These are phyloP conservation scores for Tulasnella sp. DNA, from an alignment of 768 basidiomycete species.

Conservation along the genomic window DNA sequence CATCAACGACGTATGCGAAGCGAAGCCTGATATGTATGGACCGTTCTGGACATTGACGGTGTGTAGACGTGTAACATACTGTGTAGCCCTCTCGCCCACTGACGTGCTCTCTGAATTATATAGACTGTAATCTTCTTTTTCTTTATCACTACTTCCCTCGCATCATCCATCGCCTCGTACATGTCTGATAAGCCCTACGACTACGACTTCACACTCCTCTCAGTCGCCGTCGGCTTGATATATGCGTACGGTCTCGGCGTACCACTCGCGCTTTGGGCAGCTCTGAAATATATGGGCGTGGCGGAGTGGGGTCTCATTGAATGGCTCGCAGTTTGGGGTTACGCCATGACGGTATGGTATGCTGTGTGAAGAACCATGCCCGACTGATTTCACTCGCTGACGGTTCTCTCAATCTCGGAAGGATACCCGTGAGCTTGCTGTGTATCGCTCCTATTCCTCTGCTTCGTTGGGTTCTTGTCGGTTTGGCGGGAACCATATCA, in stretches of 20 bases:
- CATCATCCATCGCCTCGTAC: constrained; percentile 78
- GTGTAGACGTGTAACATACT: background rate
- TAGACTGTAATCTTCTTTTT: constrained; percentile 79
- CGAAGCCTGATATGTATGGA: constrained; percentile 67
- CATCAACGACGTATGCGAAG: constrained; percentile 32
- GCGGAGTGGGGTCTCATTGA: constrained; percentile 86
- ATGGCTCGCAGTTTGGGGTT: constrained; percentile 33
- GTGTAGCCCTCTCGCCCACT: background rate
- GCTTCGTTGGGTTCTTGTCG: constrained; percentile 70
- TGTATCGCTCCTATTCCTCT: constrained; percentile 79
- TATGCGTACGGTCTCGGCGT: constrained; percentile 80
- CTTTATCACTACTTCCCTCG: constrained; percentile 88
- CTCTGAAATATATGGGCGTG: constrained; percentile 73
- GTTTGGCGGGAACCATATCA: constrained; percentile 61
- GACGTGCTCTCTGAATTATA: background rate
- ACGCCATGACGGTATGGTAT: constrained; percentile 27
- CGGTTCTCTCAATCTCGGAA: constrained; percentile 60
- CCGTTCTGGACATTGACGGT: constrained; percentile 92
- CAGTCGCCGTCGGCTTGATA: constrained; percentile 69
- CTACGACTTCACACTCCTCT: constrained; percentile 79
- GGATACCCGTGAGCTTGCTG: constrained; percentile 78
- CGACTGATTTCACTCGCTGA: constrained; percentile 35
- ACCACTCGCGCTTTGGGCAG: constrained; percentile 75
- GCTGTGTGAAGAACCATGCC: background rate
- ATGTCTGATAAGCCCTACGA: constrained; percentile 55